phyloP scores from a whole-genome alignment of 345 rosid species.

The Psidium guajava region DNA sequence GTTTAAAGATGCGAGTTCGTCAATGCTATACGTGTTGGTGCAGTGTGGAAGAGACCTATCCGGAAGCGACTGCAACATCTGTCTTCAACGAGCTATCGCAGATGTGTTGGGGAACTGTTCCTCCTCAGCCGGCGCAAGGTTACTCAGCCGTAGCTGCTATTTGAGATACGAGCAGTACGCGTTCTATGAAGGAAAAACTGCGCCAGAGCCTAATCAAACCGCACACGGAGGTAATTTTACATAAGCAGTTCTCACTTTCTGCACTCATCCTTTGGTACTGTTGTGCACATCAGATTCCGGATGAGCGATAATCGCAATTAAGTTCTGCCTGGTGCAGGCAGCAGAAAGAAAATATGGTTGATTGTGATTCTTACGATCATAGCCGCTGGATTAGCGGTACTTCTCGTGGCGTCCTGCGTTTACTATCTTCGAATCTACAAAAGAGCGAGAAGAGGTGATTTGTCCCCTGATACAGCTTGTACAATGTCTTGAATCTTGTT shows the following conservation, averaged over 20 bases:
- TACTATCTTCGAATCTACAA: background rate
- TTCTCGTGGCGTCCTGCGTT: background rate
- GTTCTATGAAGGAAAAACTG: slow-evolving; percentile 13
- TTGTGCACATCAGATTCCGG: background rate
- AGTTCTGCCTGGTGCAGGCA: slow-evolving; percentile 1
- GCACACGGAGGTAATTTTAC: slow-evolving; percentile 7
- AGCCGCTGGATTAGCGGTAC: slow-evolving; percentile 1
- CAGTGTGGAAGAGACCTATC: slow-evolving; percentile 27
- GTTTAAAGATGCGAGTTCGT: background rate
- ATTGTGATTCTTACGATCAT: slow-evolving; percentile 1
- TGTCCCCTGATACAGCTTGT: background rate
- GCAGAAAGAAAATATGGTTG: background rate
- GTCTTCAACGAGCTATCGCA: slow-evolving; percentile 17
- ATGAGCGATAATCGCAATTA: background rate
- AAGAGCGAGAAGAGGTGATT: background rate
- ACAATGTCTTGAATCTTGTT: background rate
- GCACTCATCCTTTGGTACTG: background rate
- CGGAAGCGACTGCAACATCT: slow-evolving; percentile 10
- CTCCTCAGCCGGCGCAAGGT: slow-evolving; percentile 17
- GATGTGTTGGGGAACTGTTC: slow-evolving; percentile 10
- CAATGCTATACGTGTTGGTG: slow-evolving; percentile 13
- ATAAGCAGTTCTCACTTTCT: background rate
- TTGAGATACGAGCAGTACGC: slow-evolving; percentile 31
- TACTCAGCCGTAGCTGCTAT: slow-evolving; percentile 31
- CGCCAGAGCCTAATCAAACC: background rate